A percentile compares a stretch with the other conserved stretches of the same genome.
Evolutionary conservation across 495 filamentous ascomycete species (phyloP).

Genomic region (Neurospora tetraspora): DNA sequence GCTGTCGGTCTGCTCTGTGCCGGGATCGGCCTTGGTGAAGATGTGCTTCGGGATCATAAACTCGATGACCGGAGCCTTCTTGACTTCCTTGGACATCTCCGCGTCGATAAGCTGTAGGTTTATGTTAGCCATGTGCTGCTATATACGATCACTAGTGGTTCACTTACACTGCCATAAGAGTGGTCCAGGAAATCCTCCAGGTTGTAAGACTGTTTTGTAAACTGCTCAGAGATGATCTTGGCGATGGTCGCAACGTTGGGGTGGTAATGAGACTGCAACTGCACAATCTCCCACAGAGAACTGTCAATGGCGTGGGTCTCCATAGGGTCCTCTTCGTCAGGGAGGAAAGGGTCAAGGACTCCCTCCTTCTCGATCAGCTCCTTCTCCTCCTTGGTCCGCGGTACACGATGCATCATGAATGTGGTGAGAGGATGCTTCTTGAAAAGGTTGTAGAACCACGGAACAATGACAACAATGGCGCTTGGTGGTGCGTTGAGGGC

Average conservation of each 20-base stretch:
- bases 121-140: constrained; percentile 17
- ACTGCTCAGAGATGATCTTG: constrained; percentile 92
- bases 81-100: constrained; percentile 72
- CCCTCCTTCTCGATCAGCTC: constrained; percentile 52
- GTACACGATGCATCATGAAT: constrained; percentile 86
- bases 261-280: constrained; percentile 86
- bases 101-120: constrained; percentile 58
- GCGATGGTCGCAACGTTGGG: constrained; percentile 92
- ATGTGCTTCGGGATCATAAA: constrained; percentile 89
- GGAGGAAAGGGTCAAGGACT: constrained; percentile 70
- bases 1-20: constrained; percentile 32
- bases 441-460: constrained; percentile 92
- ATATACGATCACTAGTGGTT: not conserved
- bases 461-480: constrained; percentile 78
- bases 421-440: constrained; percentile 82
- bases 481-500: constrained; percentile 76
- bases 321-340: constrained; percentile 69
- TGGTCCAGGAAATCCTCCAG: constrained; percentile 96
- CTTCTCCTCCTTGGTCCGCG: constrained; percentile 44
- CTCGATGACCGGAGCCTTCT: constrained; percentile 80
- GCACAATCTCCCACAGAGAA: constrained; percentile 88
- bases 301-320: constrained; percentile 81
- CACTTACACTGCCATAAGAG: constrained; percentile 73
- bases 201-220: constrained; percentile 88
- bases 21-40: constrained; percentile 48